Percentiles rank a stretch among this genome's conserved stretches.
Evolutionary conservation across 2,329 filamentous ascomycete genomes (phyloP).

Genomic region (Paecilomyces formosus): DNA sequence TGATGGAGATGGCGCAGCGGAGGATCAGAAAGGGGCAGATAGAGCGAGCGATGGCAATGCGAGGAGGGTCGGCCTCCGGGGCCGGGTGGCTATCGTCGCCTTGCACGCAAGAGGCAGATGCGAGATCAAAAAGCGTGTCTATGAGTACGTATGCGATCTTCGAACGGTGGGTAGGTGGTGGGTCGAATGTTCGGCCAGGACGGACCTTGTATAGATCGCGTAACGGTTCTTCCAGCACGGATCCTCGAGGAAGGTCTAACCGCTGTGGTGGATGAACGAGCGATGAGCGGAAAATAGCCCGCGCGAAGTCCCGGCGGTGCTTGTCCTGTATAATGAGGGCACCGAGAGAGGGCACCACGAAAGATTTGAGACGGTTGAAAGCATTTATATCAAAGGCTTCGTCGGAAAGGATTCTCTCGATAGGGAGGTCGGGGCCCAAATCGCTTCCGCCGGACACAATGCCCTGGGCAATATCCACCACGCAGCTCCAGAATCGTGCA

Average conservation of each 20-base stretch:
- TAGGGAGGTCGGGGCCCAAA: slow-evolving; percentile 36
- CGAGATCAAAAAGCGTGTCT: slow-evolving; percentile 67
- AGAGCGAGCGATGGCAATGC: slow-evolving; percentile 61
- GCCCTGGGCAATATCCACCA: slow-evolving; percentile 60
- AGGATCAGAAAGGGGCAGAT: slow-evolving; percentile 76
- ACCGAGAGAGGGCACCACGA: slow-evolving; percentile 70
- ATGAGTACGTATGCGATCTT: slow-evolving; percentile 75
- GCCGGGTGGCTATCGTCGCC: not conserved
- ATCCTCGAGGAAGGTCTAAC: slow-evolving; percentile 47
- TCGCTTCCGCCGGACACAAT: slow-evolving; percentile 60
- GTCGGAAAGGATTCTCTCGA: slow-evolving; percentile 52
- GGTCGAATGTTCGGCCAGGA: slow-evolving; percentile 64
- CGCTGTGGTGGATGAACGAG: slow-evolving; percentile 67
- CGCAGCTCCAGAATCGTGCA: slow-evolving; percentile 61
- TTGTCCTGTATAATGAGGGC: slow-evolving; percentile 57
- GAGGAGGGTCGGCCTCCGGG: slow-evolving; percentile 19
- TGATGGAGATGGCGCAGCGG: slow-evolving; percentile 71
- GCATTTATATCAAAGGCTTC: slow-evolving; percentile 74
- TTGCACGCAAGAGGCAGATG: slow-evolving; percentile 39
- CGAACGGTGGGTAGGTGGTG: slow-evolving; percentile 56
- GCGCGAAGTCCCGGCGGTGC: slow-evolving; percentile 62
- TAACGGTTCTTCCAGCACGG: slow-evolving; percentile 47
- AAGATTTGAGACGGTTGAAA: slow-evolving; percentile 56
- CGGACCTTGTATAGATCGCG: slow-evolving; percentile 57
- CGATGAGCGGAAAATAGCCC: slow-evolving; percentile 72